Evolutionary conservation across 306 rosid genomes (phyloP).

Genomic region (Trichosanthes cucumerina): DNA sequence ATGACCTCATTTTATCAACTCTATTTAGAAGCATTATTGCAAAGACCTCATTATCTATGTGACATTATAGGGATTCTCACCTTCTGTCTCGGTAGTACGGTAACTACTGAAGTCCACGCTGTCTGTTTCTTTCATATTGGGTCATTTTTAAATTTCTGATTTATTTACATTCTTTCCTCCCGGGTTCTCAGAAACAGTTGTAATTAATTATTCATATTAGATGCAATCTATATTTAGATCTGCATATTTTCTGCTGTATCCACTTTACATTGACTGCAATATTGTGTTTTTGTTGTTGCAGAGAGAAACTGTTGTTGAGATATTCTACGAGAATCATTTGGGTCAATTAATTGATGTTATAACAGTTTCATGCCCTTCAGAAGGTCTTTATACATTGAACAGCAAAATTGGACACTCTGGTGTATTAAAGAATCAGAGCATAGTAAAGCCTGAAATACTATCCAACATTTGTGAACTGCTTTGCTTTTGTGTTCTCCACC

Average conservation of each 20-base stretch:
- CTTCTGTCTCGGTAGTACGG: background rate
- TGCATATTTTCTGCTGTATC: background rate
- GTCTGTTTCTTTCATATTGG: background rate
- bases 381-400: constrained; percentile 30
- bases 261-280: constrained; percentile 16
- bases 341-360: constrained; percentile 70
- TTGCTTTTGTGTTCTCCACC: constrained; percentile 94
- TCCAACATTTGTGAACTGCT: constrained; percentile 83
- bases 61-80: background rate
- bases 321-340: constrained; percentile 89
- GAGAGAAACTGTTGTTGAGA: constrained; percentile 77
- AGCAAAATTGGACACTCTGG: constrained; percentile 28
- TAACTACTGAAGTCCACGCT: background rate
- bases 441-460: constrained; percentile 79
- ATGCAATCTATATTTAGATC: constrained; percentile 4
- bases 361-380: constrained; percentile 57
- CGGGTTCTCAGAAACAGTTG: background rate
- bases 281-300: constrained; percentile 27
- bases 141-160: background rate
- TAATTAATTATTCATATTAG: background rate
- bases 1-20: background rate
- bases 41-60: background rate
- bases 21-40: background rate
- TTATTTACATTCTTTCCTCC: background rate
- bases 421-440: constrained; percentile 28